Evolutionary conservation across 164 flowering plant species (phyloP).

Genomic region (Taxillus chinensis): DNA sequence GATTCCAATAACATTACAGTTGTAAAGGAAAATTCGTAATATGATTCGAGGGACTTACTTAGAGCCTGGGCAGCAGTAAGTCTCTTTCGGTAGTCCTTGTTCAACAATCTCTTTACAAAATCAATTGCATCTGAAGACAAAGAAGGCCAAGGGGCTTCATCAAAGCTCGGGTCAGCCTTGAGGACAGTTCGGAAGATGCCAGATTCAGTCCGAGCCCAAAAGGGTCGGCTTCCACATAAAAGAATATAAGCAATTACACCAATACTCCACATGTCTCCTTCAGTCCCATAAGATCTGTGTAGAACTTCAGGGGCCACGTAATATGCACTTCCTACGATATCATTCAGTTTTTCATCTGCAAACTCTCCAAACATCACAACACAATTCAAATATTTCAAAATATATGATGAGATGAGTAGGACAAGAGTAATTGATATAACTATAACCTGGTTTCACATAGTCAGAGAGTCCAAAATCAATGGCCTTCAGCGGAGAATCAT

Average conservation of each 20-base stretch:
- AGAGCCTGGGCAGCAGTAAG: conserved; percentile 95
- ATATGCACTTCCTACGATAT: conserved; percentile 97
- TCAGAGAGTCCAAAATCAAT: conserved; percentile 98
- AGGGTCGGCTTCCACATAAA: conserved; percentile 95
- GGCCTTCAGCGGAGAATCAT: conserved; percentile 64
- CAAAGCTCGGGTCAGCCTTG: conserved; percentile 83
- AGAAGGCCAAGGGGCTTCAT: conserved; percentile 95
- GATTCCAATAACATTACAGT: too few relatives aligned
- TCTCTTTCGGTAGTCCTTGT: conserved; percentile 87
- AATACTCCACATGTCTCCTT: conserved; percentile 99
- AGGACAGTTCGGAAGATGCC: conserved; percentile 88
- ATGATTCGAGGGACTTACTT: conserved; percentile 36
- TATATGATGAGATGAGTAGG: background rate
- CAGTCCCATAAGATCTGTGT: conserved; percentile 92
- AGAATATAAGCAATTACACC: conserved; percentile 98
- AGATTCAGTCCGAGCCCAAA: conserved; percentile 96
- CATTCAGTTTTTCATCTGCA: conserved; percentile 94
- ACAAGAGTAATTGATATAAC: background rate
- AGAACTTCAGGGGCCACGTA: conserved; percentile 98
- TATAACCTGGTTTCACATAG: conserved; percentile 88
- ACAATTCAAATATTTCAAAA: background rate
- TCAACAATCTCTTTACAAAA: conserved; percentile 81
- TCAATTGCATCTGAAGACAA: conserved; percentile 76
- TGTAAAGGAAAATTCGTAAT: too few relatives aligned
- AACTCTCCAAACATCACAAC: conserved; percentile 11